phyloP scores from a whole-genome alignment of 169 alveolate species.

The Cryptosporidium xiaoi region DNA sequence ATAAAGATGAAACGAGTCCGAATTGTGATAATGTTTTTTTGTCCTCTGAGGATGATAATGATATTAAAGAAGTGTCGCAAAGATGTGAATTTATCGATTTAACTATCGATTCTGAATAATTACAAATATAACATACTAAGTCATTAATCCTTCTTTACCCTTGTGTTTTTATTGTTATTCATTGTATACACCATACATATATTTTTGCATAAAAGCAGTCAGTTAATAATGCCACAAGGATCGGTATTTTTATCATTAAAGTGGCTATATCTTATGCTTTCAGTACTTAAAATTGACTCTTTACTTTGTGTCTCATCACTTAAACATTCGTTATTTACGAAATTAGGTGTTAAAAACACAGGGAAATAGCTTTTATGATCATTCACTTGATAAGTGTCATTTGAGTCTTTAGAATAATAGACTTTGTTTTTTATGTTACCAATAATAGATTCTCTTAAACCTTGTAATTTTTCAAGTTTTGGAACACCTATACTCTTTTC shows the following conservation, averaged over 20 bases:
- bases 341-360: no score
- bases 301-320: slow-evolving; percentile 50
- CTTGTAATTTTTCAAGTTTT: slow-evolving; percentile 7
- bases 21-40: not conserved
- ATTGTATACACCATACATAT: no score
- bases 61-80: slow-evolving; percentile 43
- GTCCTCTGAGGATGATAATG: slow-evolving; percentile 1
- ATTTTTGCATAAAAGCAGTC: no score
- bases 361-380: no score
- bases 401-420: no score
- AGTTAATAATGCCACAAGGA: no score
- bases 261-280: slow-evolving; percentile 44
- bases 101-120: slow-evolving; percentile 56
- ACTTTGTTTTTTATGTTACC: not conserved
- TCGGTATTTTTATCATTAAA: not conserved
- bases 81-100: slow-evolving; percentile 66
- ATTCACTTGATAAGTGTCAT: no score
- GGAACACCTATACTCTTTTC: slow-evolving; percentile 23
- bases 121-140: not conserved
- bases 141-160: no score
- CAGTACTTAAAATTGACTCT: slow-evolving; percentile 39
- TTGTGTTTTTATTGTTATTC: no score
- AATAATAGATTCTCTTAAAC: slow-evolving; percentile 5
- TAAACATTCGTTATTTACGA: not conserved
- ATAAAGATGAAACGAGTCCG: not conserved